Evolutionary conservation across 441 rosid genomes (phyloP).

Genomic region (Mallotus japonicus): DNA sequence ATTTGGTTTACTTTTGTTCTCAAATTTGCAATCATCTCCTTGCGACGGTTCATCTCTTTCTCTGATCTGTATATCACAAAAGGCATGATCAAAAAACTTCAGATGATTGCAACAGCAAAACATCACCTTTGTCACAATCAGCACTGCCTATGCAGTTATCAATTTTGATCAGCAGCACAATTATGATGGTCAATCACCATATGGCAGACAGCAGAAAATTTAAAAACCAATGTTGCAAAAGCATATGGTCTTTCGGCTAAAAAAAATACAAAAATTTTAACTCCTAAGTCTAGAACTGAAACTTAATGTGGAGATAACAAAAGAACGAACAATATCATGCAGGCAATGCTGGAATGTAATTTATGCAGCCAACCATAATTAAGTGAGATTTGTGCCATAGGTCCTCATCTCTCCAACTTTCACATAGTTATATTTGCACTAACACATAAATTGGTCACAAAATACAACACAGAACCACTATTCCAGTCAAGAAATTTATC

Average conservation of each 20-base stretch:
- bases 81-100: slow-evolving; percentile 6
- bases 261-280: neutral
- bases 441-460: neutral
- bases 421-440: neutral
- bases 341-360: neutral
- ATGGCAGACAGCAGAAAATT: neutral
- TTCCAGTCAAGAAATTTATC: neutral
- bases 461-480: neutral
- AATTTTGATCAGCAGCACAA: neutral
- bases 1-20: slow-evolving; percentile 74
- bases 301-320: neutral
- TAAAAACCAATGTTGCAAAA: neutral
- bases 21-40: slow-evolving; percentile 72
- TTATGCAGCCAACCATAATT: neutral
- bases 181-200: neutral
- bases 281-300: neutral
- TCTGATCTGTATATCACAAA: slow-evolving; percentile 56
- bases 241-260: neutral
- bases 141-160: neutral
- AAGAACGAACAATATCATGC: neutral
- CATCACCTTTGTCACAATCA: neutral
- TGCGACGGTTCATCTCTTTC: slow-evolving; percentile 91
- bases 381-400: neutral
- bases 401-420: neutral
- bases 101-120: slow-evolving; percentile 1